Evolutionary conservation across 73 alveolate species (phyloP).

Genomic region (Stentor coeruleus): DNA sequence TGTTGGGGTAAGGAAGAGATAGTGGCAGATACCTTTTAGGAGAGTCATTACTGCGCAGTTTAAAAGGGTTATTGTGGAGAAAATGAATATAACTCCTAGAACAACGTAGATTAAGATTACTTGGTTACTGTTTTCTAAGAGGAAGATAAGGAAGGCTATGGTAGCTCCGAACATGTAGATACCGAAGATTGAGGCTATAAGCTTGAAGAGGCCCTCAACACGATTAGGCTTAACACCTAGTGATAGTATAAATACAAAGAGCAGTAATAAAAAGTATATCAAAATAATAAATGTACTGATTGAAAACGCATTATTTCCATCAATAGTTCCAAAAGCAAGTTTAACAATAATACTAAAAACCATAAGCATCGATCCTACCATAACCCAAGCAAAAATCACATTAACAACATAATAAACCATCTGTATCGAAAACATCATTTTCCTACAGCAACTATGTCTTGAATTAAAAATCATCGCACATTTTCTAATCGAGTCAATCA

Average conservation of each 20-base stretch:
- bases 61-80: background rate
- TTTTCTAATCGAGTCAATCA: conserved; percentile 20
- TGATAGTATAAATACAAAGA: background rate
- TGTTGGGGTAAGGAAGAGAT: conserved; percentile 18
- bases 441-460: conserved; percentile 19
- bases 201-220: background rate
- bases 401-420: conserved; percentile 25
- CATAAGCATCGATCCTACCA: conserved; percentile 25
- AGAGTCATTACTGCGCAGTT: background rate
- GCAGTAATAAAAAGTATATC: background rate
- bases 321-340: background rate
- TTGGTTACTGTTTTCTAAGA: background rate
- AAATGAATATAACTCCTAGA: background rate
- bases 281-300: background rate
- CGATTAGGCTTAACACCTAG: conserved; percentile 28
- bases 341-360: background rate
- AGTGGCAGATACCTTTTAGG: conserved; percentile 10
- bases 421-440: background rate
- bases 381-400: conserved; percentile 23
- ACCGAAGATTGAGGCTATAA: conserved; percentile 10
- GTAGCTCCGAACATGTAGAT: background rate
- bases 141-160: background rate
- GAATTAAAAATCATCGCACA: background rate
- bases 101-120: background rate
- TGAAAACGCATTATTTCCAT: background rate